phyloP scores from a whole-genome alignment of 2,329 filamentous ascomycete genomes.

The Colletotrichum viniferum region DNA sequence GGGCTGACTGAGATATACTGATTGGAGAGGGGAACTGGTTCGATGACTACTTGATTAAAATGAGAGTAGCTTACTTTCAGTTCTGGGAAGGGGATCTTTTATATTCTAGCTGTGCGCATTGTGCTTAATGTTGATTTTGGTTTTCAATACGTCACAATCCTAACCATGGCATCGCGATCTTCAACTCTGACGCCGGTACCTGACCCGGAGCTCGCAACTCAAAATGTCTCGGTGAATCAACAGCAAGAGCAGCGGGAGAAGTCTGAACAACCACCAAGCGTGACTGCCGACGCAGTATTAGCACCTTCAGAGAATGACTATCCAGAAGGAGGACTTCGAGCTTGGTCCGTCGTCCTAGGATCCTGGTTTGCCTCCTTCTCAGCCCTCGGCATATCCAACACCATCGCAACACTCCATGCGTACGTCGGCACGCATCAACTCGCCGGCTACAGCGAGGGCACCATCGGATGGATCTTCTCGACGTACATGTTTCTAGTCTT shows the following conservation, averaged over 20 bases:
- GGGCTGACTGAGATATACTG: not conserved
- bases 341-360: conserved; percentile 86
- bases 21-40: not conserved
- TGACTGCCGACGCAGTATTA: not conserved
- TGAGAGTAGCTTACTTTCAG: rapidly evolving
- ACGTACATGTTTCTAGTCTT: conserved; percentile 86
- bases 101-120: no score
- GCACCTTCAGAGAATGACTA: conserved; percentile 55
- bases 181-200: not conserved
- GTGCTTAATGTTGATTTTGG: no score
- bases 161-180: not conserved
- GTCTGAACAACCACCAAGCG: no score
- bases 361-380: conserved; percentile 79
- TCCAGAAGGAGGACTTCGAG: conserved; percentile 79
- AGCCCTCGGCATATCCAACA: conserved; percentile 79
- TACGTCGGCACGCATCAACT: conserved; percentile 79
- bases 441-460: conserved; percentile 66
- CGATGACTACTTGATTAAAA: not conserved
- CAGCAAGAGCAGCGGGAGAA: not conserved
- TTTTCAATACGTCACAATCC: not conserved
- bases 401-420: conserved; percentile 78
- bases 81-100: no score
- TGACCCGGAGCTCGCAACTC: not conserved
- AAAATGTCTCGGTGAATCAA: no score
- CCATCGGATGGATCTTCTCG: conserved; percentile 86